phyloP scores from a whole-genome alignment of 352 stramenopile species.

The Phytophthora sojae region DNA sequence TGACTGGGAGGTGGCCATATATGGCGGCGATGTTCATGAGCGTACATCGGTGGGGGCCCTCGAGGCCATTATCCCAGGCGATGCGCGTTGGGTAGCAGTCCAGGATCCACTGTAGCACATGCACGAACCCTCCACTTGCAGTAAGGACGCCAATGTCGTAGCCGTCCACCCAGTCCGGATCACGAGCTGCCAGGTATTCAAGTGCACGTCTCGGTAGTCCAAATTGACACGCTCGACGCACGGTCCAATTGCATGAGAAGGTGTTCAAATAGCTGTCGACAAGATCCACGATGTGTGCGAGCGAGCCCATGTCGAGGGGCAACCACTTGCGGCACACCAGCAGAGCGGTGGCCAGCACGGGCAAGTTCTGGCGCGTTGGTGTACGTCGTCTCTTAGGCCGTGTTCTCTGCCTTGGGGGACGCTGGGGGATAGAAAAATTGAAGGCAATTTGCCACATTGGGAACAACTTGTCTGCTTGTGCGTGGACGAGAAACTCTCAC shows the following conservation, averaged over 20 bases:
- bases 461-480: no score
- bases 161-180: not conserved
- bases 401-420: no score
- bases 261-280: slow-evolving; percentile 6
- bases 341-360: not conserved
- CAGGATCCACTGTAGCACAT: slow-evolving; percentile 1
- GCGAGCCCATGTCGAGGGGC: not conserved
- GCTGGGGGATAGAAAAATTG: no score
- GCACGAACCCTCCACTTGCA: not conserved
- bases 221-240: not conserved
- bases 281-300: slow-evolving; percentile 2
- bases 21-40: not conserved
- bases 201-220: slow-evolving; percentile 6
- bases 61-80: not conserved
- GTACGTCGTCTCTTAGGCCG: no score
- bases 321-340: slow-evolving; percentile 1
- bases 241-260: slow-evolving; percentile 1
- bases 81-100: not conserved
- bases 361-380: no score
- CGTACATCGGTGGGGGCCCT: not conserved
- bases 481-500: no score
- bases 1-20: not conserved
- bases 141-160: not conserved
- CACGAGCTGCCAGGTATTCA: not conserved
- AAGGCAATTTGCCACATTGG: no score